phyloP scores from a whole-genome alignment of 2,329 filamentous ascomycete genomes.

The Annulohypoxylon truncatum region DNA sequence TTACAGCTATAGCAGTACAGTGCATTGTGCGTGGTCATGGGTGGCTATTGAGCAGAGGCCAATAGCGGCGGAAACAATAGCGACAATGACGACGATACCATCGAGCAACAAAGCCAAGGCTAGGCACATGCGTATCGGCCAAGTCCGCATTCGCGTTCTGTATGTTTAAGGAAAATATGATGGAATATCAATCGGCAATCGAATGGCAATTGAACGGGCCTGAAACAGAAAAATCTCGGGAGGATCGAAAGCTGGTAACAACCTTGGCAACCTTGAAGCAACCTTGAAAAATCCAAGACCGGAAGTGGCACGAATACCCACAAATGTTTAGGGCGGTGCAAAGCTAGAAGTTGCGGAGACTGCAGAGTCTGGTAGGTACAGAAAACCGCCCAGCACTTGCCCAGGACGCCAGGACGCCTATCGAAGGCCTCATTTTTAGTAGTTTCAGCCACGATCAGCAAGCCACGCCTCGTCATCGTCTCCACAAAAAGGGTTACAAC shows the following conservation, averaged over 20 bases:
- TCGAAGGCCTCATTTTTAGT: conserved; percentile 29
- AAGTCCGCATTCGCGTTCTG: background rate
- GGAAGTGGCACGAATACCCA: conserved; percentile 4
- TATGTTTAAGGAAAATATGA: background rate
- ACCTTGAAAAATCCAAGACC: conserved; percentile 10
- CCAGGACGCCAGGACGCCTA: conserved; percentile 1
- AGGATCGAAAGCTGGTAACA: conserved; percentile 19
- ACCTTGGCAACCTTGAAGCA: background rate
- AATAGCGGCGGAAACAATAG: background rate
- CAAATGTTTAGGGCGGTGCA: conserved; percentile 21
- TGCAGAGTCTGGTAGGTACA: too few relatives aligned
- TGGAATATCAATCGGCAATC: background rate
- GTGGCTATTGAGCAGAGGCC: background rate
- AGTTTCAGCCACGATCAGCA: conserved; percentile 39
- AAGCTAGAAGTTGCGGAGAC: background rate
- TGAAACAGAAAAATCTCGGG: conserved; percentile 18
- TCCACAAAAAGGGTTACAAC: conserved; percentile 22
- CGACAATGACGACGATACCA: background rate
- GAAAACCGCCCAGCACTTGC: background rate
- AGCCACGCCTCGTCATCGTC: conserved; percentile 45
- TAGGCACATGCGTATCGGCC: background rate
- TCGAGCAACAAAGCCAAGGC: conserved; percentile 10
- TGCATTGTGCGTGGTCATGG: background rate
- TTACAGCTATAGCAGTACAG: background rate
- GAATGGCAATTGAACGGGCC: background rate